Percentiles rank a stretch among this genome's conserved stretches.
These are phyloP conservation scores for Debaryomyces fabryi DNA, from an alignment of 1,139 yeast species.

Conservation along the genomic window DNA sequence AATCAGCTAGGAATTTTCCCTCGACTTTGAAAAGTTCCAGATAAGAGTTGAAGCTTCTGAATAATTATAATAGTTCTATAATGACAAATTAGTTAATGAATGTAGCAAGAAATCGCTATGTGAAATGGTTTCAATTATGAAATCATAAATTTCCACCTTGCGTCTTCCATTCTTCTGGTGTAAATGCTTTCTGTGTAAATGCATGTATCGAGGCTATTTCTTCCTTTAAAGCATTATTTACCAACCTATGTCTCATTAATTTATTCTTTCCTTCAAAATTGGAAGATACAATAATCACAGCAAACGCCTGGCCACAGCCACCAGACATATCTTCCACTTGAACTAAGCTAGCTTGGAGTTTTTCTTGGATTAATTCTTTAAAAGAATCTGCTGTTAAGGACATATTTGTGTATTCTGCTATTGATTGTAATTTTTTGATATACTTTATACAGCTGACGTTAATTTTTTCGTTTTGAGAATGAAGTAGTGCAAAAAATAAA, in stretches of 20 bases:
- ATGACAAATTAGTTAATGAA: background rate
- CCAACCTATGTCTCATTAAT: constrained; percentile 82
- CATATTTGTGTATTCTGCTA: constrained; percentile 21
- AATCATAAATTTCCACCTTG: constrained; percentile 34
- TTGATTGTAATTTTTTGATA: background rate
- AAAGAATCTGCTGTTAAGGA: constrained; percentile 50
- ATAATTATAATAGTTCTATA: background rate
- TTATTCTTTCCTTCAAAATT: constrained; percentile 80
- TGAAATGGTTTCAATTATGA: background rate
- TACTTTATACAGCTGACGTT: background rate
- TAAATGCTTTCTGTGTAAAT: constrained; percentile 85
- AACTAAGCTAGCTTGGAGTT: constrained; percentile 55
- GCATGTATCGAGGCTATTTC: constrained; percentile 91
- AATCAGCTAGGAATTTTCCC: background rate
- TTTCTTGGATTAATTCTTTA: constrained; percentile 48
- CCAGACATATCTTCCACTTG: constrained; percentile 77
- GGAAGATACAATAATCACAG: constrained; percentile 77
- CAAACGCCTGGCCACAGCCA: constrained; percentile 88
- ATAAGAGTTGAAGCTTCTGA: background rate
- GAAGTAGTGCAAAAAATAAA: background rate
- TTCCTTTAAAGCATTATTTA: constrained; percentile 74
- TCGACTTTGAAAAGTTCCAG: background rate
- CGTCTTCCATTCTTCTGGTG: constrained; percentile 69
- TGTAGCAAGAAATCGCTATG: background rate
- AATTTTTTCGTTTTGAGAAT: background rate